A percentile compares a stretch with the other conserved stretches of the same genome.
Evolutionary conservation across 495 filamentous ascomycete species (phyloP).

Genomic region (Aspergillus wentii): DNA sequence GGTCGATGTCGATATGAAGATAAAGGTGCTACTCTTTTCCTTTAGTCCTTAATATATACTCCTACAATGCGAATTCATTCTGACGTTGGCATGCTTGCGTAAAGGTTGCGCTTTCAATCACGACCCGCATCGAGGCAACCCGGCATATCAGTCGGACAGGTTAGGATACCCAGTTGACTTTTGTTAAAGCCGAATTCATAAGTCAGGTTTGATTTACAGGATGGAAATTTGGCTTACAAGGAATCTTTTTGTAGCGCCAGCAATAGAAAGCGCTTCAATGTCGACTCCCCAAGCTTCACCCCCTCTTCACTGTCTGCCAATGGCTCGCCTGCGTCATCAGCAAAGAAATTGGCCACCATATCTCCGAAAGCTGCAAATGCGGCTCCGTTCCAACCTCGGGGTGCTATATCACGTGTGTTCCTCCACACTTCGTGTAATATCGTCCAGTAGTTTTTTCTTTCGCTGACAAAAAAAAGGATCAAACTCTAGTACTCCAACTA

Average conservation of each 20-base stretch:
- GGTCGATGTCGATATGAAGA: constrained; percentile 90
- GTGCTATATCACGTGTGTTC: constrained; percentile 37
- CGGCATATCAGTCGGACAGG: constrained; percentile 53
- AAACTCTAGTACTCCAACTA: constrained; percentile 43
- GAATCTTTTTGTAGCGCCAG: constrained; percentile 24
- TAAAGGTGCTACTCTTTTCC: constrained; percentile 47
- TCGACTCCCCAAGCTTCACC: constrained; percentile 94
- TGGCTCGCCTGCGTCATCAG: constrained; percentile 34
- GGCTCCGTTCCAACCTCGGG: constrained; percentile 81
- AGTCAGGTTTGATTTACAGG: too few species aligned
- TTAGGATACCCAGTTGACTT: constrained; percentile 23
- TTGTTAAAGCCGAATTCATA: too few species aligned
- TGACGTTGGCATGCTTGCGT: constrained; percentile 20
- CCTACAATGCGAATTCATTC: constrained; percentile 9
- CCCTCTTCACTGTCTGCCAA: constrained; percentile 56
- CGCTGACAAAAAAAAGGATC: constrained; percentile 35
- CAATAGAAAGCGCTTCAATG: constrained; percentile 80
- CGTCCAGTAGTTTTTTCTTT: too few species aligned
- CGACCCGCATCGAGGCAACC: constrained; percentile 58
- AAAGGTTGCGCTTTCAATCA: constrained; percentile 87
- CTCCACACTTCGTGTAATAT: too few species aligned
- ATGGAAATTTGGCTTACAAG: too few species aligned
- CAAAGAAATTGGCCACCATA: constrained; percentile 63
- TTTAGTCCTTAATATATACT: constrained; percentile 1
- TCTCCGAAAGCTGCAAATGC: constrained; percentile 86